Base-by-base conservation (phyloP, 1,284 basidiomycete genomes). In the Cryptococcus sp. region DNA sequence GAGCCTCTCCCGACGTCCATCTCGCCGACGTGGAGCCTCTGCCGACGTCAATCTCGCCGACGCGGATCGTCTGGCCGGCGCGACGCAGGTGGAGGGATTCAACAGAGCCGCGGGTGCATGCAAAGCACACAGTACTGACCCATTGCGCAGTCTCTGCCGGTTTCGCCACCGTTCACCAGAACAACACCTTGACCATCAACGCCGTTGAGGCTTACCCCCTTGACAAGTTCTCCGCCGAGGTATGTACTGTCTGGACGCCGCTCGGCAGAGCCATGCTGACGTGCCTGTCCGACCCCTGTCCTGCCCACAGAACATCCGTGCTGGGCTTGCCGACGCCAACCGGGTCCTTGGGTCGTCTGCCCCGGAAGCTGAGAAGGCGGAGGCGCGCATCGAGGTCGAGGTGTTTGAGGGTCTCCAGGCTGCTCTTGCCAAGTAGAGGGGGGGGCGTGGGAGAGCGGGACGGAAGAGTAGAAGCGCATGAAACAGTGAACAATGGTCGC, bases 161-260 rank as follows among this genome's bases (percentile, higher is more conserved):
- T 59, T 98, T 99, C 76, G 95, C 96, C 55, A 97, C 89, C 59
- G 91, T 99, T 50, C 96, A 98, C 80, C 91, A 92, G 51, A 93
- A 94, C 82, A 99, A 98, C 84, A 87, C 84, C 68, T 82, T 98
- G 59, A 97, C 95, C 45, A 89, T 98, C 77, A 98, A 98, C 80
- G 92, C 89, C 61, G 87, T 98, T 54, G 96, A 98, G 82, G 96
- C 90, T 61, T 95, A 93, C 69, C 87, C 91, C 46, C 81, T 99
- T 37, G 93, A 96, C 61, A 82, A 87, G 54, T 98, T 78, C 71
- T 76, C 76, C 40, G 53, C 67, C 23, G 75, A 78, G 66, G 75
- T 75, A 40, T 49, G 71, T 63, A 23, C 15, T 20, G 12, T 20
- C 9, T 20, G 16, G 20, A 4, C 35, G 39, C 6, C 42, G 28